These are phyloP conservation scores for Clarireedia monteithiana DNA, from an alignment of 2,329 filamentous ascomycete species.

Conservation along the genomic window DNA sequence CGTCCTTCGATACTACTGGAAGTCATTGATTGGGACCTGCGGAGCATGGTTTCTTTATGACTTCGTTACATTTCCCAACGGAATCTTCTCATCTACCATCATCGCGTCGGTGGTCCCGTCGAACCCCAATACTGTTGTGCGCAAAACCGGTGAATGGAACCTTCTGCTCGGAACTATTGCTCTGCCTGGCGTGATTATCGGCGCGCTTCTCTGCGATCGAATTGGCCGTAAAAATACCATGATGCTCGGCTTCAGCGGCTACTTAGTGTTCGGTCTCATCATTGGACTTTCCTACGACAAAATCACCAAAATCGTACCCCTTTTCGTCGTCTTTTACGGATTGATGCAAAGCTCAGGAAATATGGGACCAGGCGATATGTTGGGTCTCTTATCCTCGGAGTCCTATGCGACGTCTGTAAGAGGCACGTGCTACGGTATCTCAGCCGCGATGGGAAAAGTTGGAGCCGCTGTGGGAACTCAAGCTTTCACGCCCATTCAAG, in stretches of 20 bases:
- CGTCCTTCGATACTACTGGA: conserved; percentile 47
- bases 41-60: conserved; percentile 46
- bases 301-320: conserved; percentile 41
- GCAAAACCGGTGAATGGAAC: conserved; percentile 41
- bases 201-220: conserved; percentile 39
- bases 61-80: conserved; percentile 36
- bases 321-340: conserved; percentile 45
- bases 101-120: conserved; percentile 32
- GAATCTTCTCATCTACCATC: conserved; percentile 39
- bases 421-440: conserved; percentile 43
- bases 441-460: conserved; percentile 42
- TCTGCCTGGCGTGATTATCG: conserved; percentile 42
- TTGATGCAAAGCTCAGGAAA: conserved; percentile 43
- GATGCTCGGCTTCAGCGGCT: conserved; percentile 43
- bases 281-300: conserved; percentile 41
- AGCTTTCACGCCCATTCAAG: conserved; percentile 41
- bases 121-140: conserved; percentile 23
- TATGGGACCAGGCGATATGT: conserved; percentile 43
- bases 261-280: conserved; percentile 43
- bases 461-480: conserved; percentile 45
- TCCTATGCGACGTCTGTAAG: conserved; percentile 44
- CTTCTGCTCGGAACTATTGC: conserved; percentile 38
- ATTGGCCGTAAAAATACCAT: conserved; percentile 43
- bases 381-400: conserved; percentile 43
- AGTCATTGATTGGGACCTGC: conserved; percentile 41